Base-by-base conservation (phyloP, 2,329 filamentous ascomycete species). In the Hortaea werneckii region DNA sequence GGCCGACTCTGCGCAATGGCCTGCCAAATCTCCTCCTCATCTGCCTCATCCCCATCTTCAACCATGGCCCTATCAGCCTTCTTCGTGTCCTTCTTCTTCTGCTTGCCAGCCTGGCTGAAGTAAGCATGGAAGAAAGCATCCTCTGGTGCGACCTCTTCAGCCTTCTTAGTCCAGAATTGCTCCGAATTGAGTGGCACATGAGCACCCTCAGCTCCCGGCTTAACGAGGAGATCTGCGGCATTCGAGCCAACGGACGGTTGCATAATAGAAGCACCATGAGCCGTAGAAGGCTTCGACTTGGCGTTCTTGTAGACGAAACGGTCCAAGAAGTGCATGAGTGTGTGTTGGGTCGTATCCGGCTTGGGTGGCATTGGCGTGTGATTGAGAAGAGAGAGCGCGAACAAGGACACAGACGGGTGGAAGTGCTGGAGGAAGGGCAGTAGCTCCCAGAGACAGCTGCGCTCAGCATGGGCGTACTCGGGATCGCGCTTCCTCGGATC, bases 101-200 rank as follows among this genome's bases (percentile, higher is more conserved):
- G 74, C 55, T 72, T 68, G 41, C 73, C 77, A 8, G 72, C 68
- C 61, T 83, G 77, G 46, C 79, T 82, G 68, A 98, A 98, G 77
- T 98, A 98, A 54, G 87, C 82, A 66, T 98, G 92, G 78, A 98
- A 98, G 78, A 98, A 98, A 35, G 88, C 85, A 62, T 98, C 92
- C 54, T 98, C 89, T 0, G 82, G 87, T 3, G 85, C 82, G 39
- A 98, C 83, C 44, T 96, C 82, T 52, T 87, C 82, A n/a, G 78
- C 75, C 69, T 87, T 89, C 77, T 87, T 87, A 59, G 82, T 83
- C 87, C 88, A 95, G 74, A 98, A 98, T 3, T 79, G 73, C 51
- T 94, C 85, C 1, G 83, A 83, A 67, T 98, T 98, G 65, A 98
- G 75, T 2, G 81, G 76, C 13, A 72, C 80, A n/a, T 32, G 43